phyloP scores from a whole-genome alignment of 139 green algal genomes.

The Nannochloris sp. region DNA sequence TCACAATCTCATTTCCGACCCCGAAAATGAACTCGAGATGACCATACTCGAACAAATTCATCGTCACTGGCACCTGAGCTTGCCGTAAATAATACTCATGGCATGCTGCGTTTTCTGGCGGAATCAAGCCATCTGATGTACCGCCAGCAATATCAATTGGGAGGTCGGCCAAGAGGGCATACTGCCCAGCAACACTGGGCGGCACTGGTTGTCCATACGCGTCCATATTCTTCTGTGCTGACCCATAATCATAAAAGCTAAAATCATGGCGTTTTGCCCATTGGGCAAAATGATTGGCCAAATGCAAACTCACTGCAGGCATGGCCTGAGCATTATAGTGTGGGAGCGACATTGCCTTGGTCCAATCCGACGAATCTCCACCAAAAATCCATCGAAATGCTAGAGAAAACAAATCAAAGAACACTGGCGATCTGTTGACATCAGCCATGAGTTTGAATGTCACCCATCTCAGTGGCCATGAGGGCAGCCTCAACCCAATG shows the following conservation, averaged over 20 bases:
- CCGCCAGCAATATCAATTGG: slow-evolving; percentile 83
- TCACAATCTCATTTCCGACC: slow-evolving; percentile 52
- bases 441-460: slow-evolving; percentile 51
- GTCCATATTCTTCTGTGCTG: slow-evolving; percentile 34
- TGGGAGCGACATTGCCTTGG: slow-evolving; percentile 70
- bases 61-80: slow-evolving; percentile 30
- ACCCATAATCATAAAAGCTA: slow-evolving; percentile 80
- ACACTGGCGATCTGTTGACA: slow-evolving; percentile 44
- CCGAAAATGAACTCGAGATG: slow-evolving; percentile 89
- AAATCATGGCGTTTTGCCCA: slow-evolving; percentile 42
- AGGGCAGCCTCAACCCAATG: slow-evolving; percentile 58
- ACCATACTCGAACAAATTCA: slow-evolving; percentile 25
- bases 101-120: slow-evolving; percentile 36
- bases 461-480: slow-evolving; percentile 41
- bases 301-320: slow-evolving; percentile 70
- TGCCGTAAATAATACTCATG: slow-evolving; percentile 54
- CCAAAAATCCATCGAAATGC: slow-evolving; percentile 27
- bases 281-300: slow-evolving; percentile 37
- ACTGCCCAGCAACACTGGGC: slow-evolving; percentile 67
- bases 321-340: slow-evolving; percentile 80
- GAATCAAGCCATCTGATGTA: slow-evolving; percentile 68
- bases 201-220: slow-evolving; percentile 49
- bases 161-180: slow-evolving; percentile 53
- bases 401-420: slow-evolving; percentile 37
- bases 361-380: slow-evolving; percentile 73